Evolutionary conservation across 805 yeast genomes (phyloP).

Genomic region (Hanseniaspora guilliermondii): DNA sequence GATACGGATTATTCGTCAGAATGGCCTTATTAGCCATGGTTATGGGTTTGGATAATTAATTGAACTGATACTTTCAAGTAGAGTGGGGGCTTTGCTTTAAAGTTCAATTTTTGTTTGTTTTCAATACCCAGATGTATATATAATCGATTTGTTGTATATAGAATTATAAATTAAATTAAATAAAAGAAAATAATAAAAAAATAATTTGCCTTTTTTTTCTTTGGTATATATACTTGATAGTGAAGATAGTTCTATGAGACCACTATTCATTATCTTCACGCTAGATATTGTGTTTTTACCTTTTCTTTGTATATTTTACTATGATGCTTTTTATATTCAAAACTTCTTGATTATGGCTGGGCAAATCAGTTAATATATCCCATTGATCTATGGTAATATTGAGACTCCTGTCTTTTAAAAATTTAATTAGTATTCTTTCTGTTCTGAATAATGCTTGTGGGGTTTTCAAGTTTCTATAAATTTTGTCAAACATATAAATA

Average conservation of each 20-base stretch:
- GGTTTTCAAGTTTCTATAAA: background rate
- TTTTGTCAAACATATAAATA: background rate
- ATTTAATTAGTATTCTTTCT: background rate
- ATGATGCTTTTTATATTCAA: background rate
- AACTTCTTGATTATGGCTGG: background rate
- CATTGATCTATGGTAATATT: background rate
- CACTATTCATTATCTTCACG: background rate
- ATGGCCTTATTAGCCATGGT: constrained; percentile 98
- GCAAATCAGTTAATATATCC: constrained; percentile 1
- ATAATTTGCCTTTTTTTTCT: background rate
- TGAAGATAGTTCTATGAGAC: too few relatives aligned
- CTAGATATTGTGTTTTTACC: background rate
- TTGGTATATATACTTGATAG: too few relatives aligned
- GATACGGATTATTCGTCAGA: constrained; percentile 93
- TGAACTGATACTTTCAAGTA: background rate
- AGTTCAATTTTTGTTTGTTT: background rate
- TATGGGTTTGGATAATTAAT: constrained; percentile 74
- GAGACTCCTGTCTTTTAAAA: background rate
- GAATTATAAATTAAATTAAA: background rate
- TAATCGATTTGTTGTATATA: background rate
- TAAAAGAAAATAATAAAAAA: background rate
- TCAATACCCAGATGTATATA: background rate
- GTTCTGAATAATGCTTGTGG: background rate
- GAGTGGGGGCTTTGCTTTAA: constrained; percentile 13
- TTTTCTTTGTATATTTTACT: background rate